phyloP scores from a whole-genome alignment of 352 stramenopile species.

The Phytopythium chamaehyphon region DNA sequence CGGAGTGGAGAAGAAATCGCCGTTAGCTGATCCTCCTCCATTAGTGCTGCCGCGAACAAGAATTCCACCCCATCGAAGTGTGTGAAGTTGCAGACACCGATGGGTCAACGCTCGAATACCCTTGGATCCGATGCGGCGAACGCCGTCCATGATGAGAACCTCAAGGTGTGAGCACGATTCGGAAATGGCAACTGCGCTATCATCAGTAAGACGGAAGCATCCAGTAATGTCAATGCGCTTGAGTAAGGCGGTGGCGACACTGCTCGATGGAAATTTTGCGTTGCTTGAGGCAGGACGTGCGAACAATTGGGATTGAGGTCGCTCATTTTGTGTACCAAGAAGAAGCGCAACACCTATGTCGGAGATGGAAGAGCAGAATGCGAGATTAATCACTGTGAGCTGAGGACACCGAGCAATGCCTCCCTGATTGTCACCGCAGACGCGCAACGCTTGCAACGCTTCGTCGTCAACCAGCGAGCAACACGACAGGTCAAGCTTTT shows the following conservation, averaged over 20 bases:
- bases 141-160: constrained; percentile 50
- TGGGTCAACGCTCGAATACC: constrained; percentile 26
- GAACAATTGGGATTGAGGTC: background rate
- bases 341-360: constrained; percentile 50
- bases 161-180: constrained; percentile 31
- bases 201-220: constrained; percentile 63
- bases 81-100: constrained; percentile 33
- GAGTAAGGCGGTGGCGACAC: background rate
- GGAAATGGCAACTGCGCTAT: constrained; percentile 31
- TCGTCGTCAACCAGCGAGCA: constrained; percentile 56
- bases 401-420: constrained; percentile 16
- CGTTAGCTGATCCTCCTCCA: background rate
- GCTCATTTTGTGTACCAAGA: constrained; percentile 15
- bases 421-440: background rate
- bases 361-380: constrained; percentile 50
- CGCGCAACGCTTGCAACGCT: constrained; percentile 40
- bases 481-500: constrained; percentile 46
- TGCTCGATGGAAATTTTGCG: background rate
- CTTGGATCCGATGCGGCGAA: constrained; percentile 34
- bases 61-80: constrained; percentile 48
- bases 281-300: background rate
- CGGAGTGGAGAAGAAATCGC: constrained; percentile 68
- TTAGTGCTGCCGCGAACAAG: constrained; percentile 35
- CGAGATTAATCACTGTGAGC: constrained; percentile 36
- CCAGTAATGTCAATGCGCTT: constrained; percentile 49